Conservation (phyloP, 2,329 filamentous ascomycete species). For the Pseudonectria foliicola region DNA sequence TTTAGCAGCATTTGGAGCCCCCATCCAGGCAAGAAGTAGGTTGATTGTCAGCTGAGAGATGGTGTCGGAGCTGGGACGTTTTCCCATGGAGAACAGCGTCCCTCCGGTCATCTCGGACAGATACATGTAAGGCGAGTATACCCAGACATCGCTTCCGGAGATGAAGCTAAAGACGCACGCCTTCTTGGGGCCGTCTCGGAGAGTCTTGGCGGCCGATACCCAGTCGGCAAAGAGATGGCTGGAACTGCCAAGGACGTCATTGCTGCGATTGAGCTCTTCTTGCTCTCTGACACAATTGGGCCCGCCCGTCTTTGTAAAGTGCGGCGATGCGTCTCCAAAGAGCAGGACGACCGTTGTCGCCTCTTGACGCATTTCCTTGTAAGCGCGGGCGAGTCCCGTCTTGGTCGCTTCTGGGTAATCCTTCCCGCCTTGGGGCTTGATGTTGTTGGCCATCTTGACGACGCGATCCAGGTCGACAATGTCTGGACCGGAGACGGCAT, state of each 20-base stretch:
- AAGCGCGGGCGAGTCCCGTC: slow-evolving; percentile 39
- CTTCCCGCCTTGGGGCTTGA: slow-evolving; percentile 28
- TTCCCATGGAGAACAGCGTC: slow-evolving; percentile 28
- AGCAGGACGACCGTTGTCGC: slow-evolving; percentile 42
- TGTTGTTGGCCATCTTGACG: slow-evolving; percentile 26
- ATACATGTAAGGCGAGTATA: slow-evolving; percentile 31
- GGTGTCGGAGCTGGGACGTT: slow-evolving; percentile 11
- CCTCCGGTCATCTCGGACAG: slow-evolving; percentile 36
- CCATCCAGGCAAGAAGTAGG: slow-evolving; percentile 17
- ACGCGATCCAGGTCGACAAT: slow-evolving; percentile 27
- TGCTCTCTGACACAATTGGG: slow-evolving; percentile 25
- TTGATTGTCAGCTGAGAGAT: slow-evolving; percentile 36
- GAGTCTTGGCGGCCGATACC: slow-evolving; percentile 28
- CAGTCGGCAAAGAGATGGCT: slow-evolving; percentile 37
- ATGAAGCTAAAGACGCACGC: slow-evolving; percentile 39
- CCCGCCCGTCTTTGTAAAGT: slow-evolving; percentile 26
- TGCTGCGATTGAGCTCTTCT: slow-evolving; percentile 7
- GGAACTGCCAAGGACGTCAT: slow-evolving; percentile 22
- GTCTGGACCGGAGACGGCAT: slow-evolving; percentile 4
- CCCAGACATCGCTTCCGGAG: slow-evolving; percentile 11
- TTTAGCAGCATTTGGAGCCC: slow-evolving; percentile 8
- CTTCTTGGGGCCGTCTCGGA: slow-evolving; percentile 28
- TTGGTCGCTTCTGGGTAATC: slow-evolving; percentile 43
- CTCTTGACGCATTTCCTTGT: slow-evolving; percentile 39
- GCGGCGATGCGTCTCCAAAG: slow-evolving; percentile 43